Evolutionary conservation across 2,329 filamentous ascomycete genomes (phyloP).

Genomic region (Sarocladium kiliense): DNA sequence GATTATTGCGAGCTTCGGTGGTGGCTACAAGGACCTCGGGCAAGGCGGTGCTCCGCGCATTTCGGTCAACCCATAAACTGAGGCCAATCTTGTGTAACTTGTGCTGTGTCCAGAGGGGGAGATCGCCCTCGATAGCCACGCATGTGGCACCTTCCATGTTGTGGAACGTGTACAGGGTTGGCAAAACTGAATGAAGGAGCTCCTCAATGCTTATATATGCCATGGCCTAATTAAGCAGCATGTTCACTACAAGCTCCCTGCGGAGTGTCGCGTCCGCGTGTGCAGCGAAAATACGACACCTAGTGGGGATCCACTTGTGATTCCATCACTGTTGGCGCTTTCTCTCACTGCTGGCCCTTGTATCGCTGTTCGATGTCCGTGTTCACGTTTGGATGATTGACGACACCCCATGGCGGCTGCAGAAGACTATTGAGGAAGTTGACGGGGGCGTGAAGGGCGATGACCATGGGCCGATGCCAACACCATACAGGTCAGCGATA

Average conservation of each 20-base stretch:
- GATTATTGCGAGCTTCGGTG: not conserved
- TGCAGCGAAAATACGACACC: not conserved
- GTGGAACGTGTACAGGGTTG: not conserved
- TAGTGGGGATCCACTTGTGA: too few relatives aligned
- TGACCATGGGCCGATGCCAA: too few relatives aligned
- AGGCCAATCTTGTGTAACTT: not conserved
- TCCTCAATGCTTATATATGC: not conserved
- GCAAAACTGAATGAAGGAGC: not conserved
- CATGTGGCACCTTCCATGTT: not conserved
- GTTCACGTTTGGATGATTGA: too few relatives aligned
- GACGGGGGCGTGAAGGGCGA: too few relatives aligned
- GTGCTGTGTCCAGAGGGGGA: not conserved
- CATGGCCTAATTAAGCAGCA: not conserved
- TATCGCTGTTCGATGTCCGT: too few relatives aligned
- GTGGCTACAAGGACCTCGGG: not conserved
- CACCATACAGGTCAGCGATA: too few relatives aligned
- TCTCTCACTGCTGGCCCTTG: too few relatives aligned
- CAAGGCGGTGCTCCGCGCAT: not conserved
- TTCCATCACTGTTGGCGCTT: too few relatives aligned
- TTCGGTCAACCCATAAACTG: not conserved
- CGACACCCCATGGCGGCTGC: too few relatives aligned
- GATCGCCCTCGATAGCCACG: not conserved
- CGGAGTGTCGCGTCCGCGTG: not conserved
- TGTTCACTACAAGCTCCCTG: not conserved
- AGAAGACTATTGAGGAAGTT: too few relatives aligned